Evolutionary conservation across 2,329 filamentous ascomycete species (phyloP).

Genomic region (Trichoderma polysporum): DNA sequence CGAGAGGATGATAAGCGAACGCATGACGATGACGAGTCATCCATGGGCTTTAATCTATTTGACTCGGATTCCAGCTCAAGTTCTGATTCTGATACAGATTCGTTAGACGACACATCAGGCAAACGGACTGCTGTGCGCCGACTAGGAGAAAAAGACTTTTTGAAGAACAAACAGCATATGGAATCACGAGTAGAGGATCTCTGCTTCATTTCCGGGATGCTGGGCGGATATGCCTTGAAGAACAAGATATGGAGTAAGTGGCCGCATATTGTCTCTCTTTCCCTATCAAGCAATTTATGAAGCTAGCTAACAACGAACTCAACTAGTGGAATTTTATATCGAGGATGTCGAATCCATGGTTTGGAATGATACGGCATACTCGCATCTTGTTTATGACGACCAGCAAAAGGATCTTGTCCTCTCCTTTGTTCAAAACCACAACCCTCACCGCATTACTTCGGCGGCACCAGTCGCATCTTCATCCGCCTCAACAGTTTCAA

Average conservation of each 20-base stretch:
- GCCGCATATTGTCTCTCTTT: too few species aligned
- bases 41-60: neutral
- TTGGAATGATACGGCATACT: constrained; percentile 48
- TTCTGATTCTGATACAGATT: constrained; percentile 5
- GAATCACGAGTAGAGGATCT: constrained; percentile 39
- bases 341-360: constrained; percentile 43
- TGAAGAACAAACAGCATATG: constrained; percentile 42
- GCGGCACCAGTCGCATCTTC: constrained; percentile 14
- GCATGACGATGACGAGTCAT: constrained; percentile 30
- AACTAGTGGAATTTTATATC: constrained; percentile 37
- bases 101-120: constrained; percentile 7
- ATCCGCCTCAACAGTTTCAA: neutral
- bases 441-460: constrained; percentile 17
- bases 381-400: constrained; percentile 47
- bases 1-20: constrained; percentile 30
- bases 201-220: constrained; percentile 42
- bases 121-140: constrained; percentile 27
- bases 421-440: constrained; percentile 49
- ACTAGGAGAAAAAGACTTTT: constrained; percentile 36
- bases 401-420: constrained; percentile 48
- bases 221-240: constrained; percentile 47
- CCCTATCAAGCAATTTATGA: neutral
- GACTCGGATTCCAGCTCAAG: neutral
- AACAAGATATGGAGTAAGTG: constrained; percentile 46
- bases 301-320: neutral